Conservation (phyloP, 371 early-diverging fungal species). For the Funneliformis caledonium region DNA sequence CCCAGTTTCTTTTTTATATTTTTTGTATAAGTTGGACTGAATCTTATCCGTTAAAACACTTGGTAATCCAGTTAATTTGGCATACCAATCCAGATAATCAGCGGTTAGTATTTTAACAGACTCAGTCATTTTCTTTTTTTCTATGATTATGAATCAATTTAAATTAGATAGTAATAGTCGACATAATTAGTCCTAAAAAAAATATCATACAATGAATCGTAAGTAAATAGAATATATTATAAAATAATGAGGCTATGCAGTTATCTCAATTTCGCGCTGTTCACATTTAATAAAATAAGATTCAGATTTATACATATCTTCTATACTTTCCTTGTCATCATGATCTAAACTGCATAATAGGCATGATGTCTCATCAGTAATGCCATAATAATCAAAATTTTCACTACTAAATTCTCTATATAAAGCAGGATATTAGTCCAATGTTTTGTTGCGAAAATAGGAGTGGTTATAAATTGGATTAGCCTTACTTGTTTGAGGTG, state of each 20-base stretch:
- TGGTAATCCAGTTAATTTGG: conserved; percentile 33
- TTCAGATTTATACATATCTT: conserved; percentile 31
- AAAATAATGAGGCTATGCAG: conserved; percentile 16
- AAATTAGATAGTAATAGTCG: neutral
- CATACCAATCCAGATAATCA: conserved; percentile 23
- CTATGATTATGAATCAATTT: neutral
- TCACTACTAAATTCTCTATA: conserved; percentile 17
- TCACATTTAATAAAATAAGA: conserved; percentile 33
- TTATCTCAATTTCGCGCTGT: conserved; percentile 33
- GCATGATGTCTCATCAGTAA: conserved; percentile 6
- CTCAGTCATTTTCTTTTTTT: neutral
- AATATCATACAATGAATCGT: too few species aligned
- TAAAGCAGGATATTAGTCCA: conserved; percentile 2
- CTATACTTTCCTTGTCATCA: conserved; percentile 12
- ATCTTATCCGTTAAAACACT: conserved; percentile 36
- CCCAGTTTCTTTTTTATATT: conserved; percentile 38
- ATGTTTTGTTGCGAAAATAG: neutral
- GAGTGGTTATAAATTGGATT: neutral
- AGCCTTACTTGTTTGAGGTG: too few species aligned
- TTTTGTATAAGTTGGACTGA: conserved; percentile 34
- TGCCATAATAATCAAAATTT: conserved; percentile 22
- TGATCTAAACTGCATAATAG: conserved; percentile 19
- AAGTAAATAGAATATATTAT: too few species aligned
- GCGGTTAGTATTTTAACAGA: conserved; percentile 17
- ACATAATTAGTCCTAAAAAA: neutral